Conservation (phyloP, 2,329 filamentous ascomycete species). For the Lecanicillium sp. region DNA sequence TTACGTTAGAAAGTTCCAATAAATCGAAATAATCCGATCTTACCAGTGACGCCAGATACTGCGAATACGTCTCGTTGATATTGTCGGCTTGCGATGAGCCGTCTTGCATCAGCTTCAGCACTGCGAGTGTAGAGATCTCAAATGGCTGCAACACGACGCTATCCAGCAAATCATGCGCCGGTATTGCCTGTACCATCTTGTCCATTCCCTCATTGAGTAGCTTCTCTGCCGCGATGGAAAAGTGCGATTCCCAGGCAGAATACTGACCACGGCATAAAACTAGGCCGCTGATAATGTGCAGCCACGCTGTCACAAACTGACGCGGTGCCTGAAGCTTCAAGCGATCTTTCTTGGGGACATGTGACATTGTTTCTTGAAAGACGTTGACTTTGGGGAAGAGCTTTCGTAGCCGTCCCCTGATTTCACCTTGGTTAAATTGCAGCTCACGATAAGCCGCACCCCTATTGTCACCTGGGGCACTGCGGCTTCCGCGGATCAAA, state of each 20-base stretch:
- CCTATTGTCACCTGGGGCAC: constrained; percentile 10
- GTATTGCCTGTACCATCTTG: constrained; percentile 30
- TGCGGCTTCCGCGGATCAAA: constrained; percentile 23
- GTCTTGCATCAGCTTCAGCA: constrained; percentile 33
- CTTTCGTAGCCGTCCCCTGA: neutral
- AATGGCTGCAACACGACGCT: constrained; percentile 35
- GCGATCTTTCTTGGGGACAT: constrained; percentile 24
- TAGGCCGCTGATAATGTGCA: constrained; percentile 35
- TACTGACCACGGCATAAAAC: constrained; percentile 22
- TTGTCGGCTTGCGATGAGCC: constrained; percentile 31
- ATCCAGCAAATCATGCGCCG: constrained; percentile 27
- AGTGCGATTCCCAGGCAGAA: constrained; percentile 23
- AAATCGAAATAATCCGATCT: constrained; percentile 5
- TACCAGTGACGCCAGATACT: constrained; percentile 37
- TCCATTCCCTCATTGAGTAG: constrained; percentile 31
- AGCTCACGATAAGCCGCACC: constrained; percentile 10
- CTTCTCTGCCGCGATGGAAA: constrained; percentile 23
- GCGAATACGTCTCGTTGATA: constrained; percentile 36
- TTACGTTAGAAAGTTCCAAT: constrained; percentile 15
- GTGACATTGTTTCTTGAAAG: constrained; percentile 25
- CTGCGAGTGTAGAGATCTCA: constrained; percentile 37
- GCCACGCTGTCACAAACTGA: constrained; percentile 35
- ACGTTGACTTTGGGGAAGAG: constrained; percentile 20
- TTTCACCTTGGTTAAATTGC: neutral
- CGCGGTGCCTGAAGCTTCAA: constrained; percentile 28